phyloP scores from a whole-genome alignment of 352 stramenopile species.

The Thalassiosira exigua region DNA sequence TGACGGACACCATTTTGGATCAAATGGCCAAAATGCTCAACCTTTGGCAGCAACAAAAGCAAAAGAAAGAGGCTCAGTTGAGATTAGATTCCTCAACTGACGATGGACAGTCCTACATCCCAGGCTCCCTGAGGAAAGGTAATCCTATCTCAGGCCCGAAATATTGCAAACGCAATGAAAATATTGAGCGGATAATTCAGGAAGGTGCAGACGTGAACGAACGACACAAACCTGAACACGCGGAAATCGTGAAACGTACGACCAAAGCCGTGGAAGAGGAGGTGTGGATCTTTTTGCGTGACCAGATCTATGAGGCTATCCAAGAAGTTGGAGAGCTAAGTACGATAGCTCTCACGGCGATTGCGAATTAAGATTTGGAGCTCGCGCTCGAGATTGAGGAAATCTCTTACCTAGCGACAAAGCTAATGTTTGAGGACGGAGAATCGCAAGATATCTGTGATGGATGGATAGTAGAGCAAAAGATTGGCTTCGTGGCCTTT shows the following conservation, averaged over 20 bases:
- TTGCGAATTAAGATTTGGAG: too few species aligned
- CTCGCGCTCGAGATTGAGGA: too few species aligned
- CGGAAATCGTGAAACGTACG: not conserved
- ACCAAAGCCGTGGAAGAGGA: not conserved
- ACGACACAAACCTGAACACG: not conserved
- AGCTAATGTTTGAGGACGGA: too few species aligned
- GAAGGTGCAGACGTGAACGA: not conserved
- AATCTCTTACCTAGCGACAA: too few species aligned
- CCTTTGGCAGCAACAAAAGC: not conserved
- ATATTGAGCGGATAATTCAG: not conserved
- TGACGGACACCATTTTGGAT: not conserved
- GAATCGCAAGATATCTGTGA: too few species aligned
- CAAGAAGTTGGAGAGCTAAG: not conserved
- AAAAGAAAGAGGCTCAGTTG: slow-evolving; percentile 1
- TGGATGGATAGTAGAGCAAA: too few species aligned
- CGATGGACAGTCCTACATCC: not conserved
- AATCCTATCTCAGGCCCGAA: not conserved
- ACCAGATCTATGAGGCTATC: not conserved
- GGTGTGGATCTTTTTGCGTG: not conserved
- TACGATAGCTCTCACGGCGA: not conserved
- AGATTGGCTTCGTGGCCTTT: too few species aligned
- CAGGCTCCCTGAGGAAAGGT: not conserved
- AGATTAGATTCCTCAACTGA: not conserved
- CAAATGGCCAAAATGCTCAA: not conserved
- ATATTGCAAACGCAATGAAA: not conserved